Conservation (phyloP, 2,329 filamentous ascomycete genomes). For the Microcyclospora tardicrescens region DNA sequence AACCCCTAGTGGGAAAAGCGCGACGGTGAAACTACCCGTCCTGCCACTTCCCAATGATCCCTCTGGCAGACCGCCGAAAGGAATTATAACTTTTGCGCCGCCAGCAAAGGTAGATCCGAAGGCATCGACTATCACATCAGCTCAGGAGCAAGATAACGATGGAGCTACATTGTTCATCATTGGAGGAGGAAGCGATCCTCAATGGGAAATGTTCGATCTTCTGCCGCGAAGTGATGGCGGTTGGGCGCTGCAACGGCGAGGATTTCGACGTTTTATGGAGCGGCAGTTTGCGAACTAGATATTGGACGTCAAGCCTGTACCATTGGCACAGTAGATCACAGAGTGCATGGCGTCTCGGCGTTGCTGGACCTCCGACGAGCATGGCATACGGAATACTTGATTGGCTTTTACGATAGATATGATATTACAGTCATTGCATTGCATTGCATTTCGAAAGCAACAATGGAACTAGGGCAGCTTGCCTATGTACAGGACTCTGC, state of each 20-base stretch:
- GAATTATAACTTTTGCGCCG: conserved; percentile 63
- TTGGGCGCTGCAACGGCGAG: conserved; percentile 17
- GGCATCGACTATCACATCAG: not conserved
- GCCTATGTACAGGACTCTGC: too few relatives aligned
- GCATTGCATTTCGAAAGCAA: too few relatives aligned
- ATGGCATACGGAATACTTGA: too few relatives aligned
- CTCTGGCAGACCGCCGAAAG: conserved; percentile 56
- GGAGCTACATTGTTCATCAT: conserved; percentile 19
- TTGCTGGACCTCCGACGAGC: too few relatives aligned
- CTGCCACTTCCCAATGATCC: conserved; percentile 40
- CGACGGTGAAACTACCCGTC: conserved; percentile 20
- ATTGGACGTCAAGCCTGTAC: too few relatives aligned
- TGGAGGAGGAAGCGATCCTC: conserved; percentile 21
- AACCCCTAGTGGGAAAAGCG: conserved; percentile 25
- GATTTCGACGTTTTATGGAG: conserved; percentile 22
- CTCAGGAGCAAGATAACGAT: conserved; percentile 10
- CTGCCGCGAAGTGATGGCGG: conserved; percentile 7
- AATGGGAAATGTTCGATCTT: conserved; percentile 24
- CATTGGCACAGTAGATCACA: too few relatives aligned
- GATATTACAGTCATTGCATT: too few relatives aligned
- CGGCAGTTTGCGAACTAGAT: conserved; percentile 21
- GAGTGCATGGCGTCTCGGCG: too few relatives aligned
- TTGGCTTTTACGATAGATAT: too few relatives aligned
- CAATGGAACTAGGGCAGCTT: too few relatives aligned
- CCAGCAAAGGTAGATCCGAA: conserved; percentile 5